Conservation (phyloP, 1,139 yeast species). For the Chernovozyma aurita region DNA sequence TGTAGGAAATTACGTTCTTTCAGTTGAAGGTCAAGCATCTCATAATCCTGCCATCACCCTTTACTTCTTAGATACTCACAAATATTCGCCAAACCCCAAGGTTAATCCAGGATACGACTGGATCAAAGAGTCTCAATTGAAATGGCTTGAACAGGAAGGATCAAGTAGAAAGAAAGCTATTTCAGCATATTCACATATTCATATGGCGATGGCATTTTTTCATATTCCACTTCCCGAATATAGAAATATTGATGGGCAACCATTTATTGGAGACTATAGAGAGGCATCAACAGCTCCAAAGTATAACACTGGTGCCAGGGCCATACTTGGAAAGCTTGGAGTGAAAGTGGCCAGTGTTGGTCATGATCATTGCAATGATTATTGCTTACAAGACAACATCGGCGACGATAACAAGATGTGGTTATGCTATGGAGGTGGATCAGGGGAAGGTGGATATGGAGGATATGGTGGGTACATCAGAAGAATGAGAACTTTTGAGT, state of each 20-base stretch:
- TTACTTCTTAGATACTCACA: constrained; percentile 81
- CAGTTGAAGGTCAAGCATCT: constrained; percentile 12
- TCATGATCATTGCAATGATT: constrained; percentile 94
- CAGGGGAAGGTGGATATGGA: constrained; percentile 93
- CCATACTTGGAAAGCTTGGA: constrained; percentile 54
- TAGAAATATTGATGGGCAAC: constrained; percentile 40
- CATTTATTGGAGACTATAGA: constrained; percentile 52
- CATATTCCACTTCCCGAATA: constrained; percentile 92
- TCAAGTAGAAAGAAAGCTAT: constrained; percentile 25
- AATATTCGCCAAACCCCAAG: constrained; percentile 61
- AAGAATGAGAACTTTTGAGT: constrained; percentile 65
- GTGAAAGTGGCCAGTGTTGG: constrained; percentile 78
- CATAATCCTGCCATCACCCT: constrained; percentile 49
- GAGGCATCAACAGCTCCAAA: constrained; percentile 81
- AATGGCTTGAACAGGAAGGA: constrained; percentile 48
- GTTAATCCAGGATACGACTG: constrained; percentile 79
- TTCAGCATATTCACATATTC: constrained; percentile 34
- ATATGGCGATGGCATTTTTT: constrained; percentile 81
- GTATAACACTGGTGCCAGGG: constrained; percentile 62
- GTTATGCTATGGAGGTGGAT: constrained; percentile 92
- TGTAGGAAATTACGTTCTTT: constrained; percentile 21
- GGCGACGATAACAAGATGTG: constrained; percentile 51
- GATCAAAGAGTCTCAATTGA: constrained; percentile 70
- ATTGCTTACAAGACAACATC: constrained; percentile 54
- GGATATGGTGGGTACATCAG: constrained; percentile 85